Conservation (phyloP, 352 stramenopile species). For the Globisporangium uncinulatum region DNA sequence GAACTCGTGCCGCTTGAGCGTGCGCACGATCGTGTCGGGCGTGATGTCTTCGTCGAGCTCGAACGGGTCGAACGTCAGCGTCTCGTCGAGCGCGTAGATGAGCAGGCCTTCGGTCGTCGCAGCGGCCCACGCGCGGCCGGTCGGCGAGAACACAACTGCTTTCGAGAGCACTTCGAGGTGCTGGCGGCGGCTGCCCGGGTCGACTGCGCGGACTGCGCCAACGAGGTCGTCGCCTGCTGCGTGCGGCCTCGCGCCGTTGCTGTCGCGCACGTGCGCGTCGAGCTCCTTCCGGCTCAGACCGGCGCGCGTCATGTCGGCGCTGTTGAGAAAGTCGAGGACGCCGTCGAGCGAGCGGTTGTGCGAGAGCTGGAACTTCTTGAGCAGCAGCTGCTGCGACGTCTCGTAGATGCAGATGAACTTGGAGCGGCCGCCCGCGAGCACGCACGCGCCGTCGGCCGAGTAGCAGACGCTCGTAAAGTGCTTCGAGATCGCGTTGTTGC, state of each 20-base stretch:
- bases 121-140: slow-evolving; percentile 94
- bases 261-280: slow-evolving; percentile 54
- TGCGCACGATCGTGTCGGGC: slow-evolving; percentile 87
- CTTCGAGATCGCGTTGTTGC: slow-evolving; percentile 91
- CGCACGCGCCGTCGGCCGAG: slow-evolving; percentile 95
- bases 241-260: slow-evolving; percentile 5
- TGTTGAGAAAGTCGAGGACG: slow-evolving; percentile 96
- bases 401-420: slow-evolving; percentile 99
- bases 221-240: slow-evolving; percentile 48
- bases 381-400: slow-evolving; percentile 90
- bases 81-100: slow-evolving; percentile 96
- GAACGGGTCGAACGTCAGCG: slow-evolving; percentile 98
- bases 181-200: slow-evolving; percentile 86
- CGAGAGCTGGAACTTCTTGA: slow-evolving; percentile 99
- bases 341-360: slow-evolving; percentile 96
- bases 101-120: slow-evolving; percentile 97
- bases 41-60: slow-evolving; percentile 98
- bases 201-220: slow-evolving; percentile 86
- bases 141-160: slow-evolving; percentile 96
- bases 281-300: slow-evolving; percentile 66
- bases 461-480: slow-evolving; percentile 99
- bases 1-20: slow-evolving; percentile 87
- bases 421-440: slow-evolving; percentile 96
- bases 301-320: slow-evolving; percentile 71
- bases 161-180: slow-evolving; percentile 87